Evolutionary conservation across 106 monocot genomes (phyloP).

Genomic region (Acorus gramineus): DNA sequence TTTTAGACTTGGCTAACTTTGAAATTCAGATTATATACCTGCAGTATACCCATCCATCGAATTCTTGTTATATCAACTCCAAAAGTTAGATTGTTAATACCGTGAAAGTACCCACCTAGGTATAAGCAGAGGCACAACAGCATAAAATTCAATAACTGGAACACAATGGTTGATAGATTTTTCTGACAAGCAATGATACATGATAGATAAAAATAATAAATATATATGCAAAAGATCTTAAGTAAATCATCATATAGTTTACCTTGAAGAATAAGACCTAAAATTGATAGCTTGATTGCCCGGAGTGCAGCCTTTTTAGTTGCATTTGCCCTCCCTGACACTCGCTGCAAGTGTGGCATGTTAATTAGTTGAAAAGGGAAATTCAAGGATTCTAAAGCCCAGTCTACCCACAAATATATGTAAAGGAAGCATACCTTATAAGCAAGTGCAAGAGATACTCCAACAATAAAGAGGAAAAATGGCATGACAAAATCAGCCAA

Average conservation of each 20-base stretch:
- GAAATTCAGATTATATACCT: constrained; percentile 2
- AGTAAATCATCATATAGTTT: too few species aligned
- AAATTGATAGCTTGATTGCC: constrained; percentile 15
- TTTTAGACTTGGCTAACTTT: too few species aligned
- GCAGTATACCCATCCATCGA: constrained; percentile 29
- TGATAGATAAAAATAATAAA: too few species aligned
- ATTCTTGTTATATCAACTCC: constrained; percentile 21
- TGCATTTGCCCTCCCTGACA: constrained; percentile 14
- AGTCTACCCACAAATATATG: too few species aligned
- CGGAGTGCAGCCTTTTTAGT: constrained; percentile 14
- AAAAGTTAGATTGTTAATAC: constrained; percentile 22
- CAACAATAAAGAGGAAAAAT: too few species aligned
- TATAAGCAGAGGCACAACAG: not conserved
- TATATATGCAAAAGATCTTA: too few species aligned
- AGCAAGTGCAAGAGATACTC: too few species aligned
- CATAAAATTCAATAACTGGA: not conserved
- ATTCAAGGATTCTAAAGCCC: too few species aligned
- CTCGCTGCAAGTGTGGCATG: constrained; percentile 6
- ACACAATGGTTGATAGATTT: not conserved
- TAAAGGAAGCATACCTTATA: too few species aligned
- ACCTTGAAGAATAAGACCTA: constrained; percentile 26
- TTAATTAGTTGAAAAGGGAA: too few species aligned
- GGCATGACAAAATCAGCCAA: too few species aligned
- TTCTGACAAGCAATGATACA: not conserved
- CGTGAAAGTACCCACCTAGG: constrained; percentile 26